Evolutionary conservation across 257 asterid species (phyloP), one percentile per base, ranked within the genome.

Genomic region (Linaria vulgaris): DNA sequence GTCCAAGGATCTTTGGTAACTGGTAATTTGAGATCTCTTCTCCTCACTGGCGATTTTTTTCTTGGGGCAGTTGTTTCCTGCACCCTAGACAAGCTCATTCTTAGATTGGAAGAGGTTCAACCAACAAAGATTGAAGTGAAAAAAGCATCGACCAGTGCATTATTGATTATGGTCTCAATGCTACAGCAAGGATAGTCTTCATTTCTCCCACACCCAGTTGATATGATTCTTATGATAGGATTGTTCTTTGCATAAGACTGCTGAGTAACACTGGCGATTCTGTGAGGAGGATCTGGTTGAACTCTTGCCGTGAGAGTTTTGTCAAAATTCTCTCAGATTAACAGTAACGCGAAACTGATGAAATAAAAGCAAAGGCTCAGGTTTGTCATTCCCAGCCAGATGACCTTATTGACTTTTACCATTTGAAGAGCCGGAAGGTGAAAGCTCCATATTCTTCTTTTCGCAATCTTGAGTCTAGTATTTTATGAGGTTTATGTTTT

Each of bases 391-490:
- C 97, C 34, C 97, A 91, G 69, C 97, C 97, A 9, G 97, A 91
- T 70, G 97, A 91, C 73, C 95, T 91, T 48, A 91, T 91, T 75
- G 96, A 91, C 63, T 91, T 91, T 82, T 91, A 88, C 75, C 96
- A 91, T 79, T 77, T 91, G 86, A 91, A 91, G 85, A 91, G 95
- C 80, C 74, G 97, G 78, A 85, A 83, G 95, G 97, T 91, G 69
- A 68, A 63, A 56, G 38, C 25, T 51, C 14, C 25, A 10, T 50
- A 25, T 50, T 9, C 55, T 49, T 12, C 55, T n/a, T 17, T 1
- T 49, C 17, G 14, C 9, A 34, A 34, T 24, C n/a, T n/a, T n/a
- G n/a, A n/a, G n/a, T n/a, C n/a, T n/a, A n/a, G n/a, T n/a, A n/a
- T 14, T 59, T 70, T 59, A 51, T 65, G 27, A 24, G 15, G 58